These are phyloP conservation scores for Fomes fomentarius DNA, from an alignment of 1,284 basidiomycete genomes.

Conservation along the genomic window DNA sequence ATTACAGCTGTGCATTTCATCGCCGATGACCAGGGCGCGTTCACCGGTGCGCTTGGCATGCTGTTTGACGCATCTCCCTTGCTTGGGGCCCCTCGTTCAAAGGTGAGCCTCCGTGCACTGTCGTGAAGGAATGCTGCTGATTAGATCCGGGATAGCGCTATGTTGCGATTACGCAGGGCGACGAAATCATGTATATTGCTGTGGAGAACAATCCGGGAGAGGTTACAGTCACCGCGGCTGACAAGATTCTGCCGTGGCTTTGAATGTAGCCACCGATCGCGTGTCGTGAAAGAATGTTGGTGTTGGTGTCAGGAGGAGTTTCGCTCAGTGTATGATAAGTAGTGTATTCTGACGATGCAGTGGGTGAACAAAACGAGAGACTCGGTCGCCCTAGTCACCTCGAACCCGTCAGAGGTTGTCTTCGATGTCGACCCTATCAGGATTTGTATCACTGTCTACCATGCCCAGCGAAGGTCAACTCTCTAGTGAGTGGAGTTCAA, in stretches of 20 bases:
- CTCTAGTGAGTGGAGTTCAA: too few species aligned
- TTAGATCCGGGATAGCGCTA: conserved; percentile 47
- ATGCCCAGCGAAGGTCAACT: too few species aligned
- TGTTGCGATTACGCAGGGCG: conserved; percentile 58
- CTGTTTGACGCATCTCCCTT: conserved; percentile 63
- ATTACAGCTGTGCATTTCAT: conserved; percentile 59
- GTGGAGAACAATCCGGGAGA: conserved; percentile 63
- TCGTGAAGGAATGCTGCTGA: background rate
- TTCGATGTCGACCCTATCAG: too few species aligned
- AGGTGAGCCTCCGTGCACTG: conserved; percentile 45
- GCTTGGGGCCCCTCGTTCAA: conserved; percentile 67
- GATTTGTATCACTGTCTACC: too few species aligned
- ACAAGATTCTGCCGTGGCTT: conserved; percentile 58
- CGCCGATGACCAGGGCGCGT: conserved; percentile 67
- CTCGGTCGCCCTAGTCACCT: too few species aligned
- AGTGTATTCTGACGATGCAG: too few species aligned
- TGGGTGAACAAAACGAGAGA: too few species aligned
- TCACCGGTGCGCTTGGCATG: conserved; percentile 62
- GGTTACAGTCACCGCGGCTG: conserved; percentile 61
- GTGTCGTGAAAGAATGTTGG: too few species aligned
- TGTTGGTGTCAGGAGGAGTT: too few species aligned
- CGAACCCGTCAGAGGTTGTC: too few species aligned
- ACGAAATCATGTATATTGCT: conserved; percentile 54
- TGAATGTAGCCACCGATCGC: conserved; percentile 26
- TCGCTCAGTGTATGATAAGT: background rate